Evolutionary conservation across 768 basidiomycete species (phyloP).

Genomic region (Boletus vermiculosoides): DNA sequence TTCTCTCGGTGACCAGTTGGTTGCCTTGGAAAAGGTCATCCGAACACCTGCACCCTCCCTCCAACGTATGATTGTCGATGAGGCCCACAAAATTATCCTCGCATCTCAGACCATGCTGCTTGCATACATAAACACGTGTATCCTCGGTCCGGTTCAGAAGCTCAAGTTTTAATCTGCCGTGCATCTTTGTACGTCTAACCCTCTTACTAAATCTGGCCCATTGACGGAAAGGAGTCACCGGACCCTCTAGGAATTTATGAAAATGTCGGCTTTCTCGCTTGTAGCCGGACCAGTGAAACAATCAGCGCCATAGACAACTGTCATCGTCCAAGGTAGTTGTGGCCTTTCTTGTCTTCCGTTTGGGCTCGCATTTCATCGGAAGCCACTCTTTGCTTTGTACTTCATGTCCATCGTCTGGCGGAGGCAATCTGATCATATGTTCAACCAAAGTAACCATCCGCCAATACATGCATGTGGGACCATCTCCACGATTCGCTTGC

Average conservation of each 20-base stretch:
- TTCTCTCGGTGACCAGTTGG: slow-evolving; percentile 1
- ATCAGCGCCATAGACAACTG: background rate
- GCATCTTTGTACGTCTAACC: slow-evolving; percentile 2
- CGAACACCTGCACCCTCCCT: background rate
- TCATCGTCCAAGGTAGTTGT: background rate
- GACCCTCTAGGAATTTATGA: background rate
- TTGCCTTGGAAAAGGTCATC: slow-evolving; percentile 5
- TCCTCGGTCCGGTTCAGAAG: slow-evolving; percentile 10
- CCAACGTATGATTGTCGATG: slow-evolving; percentile 2
- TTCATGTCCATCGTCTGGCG: background rate
- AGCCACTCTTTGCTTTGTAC: background rate
- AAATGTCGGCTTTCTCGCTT: background rate
- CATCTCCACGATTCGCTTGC: slow-evolving; percentile 1
- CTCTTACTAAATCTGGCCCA: background rate
- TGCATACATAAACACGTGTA: slow-evolving; percentile 4
- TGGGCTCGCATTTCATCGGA: background rate
- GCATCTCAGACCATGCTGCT: background rate
- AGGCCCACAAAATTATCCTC: background rate
- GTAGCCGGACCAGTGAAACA: background rate
- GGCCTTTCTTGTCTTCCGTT: background rate
- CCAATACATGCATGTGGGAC: background rate
- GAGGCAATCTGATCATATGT: background rate
- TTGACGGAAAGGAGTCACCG: background rate
- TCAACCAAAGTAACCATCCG: background rate
- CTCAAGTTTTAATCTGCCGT: background rate